These are phyloP conservation scores for Sicyos edulis DNA, from an alignment of 306 rosid genomes.

Conservation along the genomic window DNA sequence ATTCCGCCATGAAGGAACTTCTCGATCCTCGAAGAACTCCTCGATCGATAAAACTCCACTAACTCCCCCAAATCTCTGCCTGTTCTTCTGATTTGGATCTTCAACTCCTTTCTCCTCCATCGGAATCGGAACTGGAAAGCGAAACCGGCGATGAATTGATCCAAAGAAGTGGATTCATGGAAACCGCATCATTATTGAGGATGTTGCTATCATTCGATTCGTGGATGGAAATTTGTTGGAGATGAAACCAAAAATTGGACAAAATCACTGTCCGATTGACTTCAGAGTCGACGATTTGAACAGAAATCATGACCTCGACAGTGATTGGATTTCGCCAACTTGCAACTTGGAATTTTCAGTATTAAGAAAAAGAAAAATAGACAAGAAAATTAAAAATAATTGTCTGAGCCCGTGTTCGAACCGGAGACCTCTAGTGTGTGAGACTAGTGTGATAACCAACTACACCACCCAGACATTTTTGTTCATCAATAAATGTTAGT, in stretches of 20 bases:
- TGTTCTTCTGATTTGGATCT: conserved; percentile 26
- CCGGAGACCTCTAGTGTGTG: no score
- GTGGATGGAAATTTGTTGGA: not conserved
- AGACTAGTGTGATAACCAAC: no score
- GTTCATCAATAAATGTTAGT: no score
- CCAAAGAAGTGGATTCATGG: not conserved
- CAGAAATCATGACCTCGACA: conserved; percentile 9
- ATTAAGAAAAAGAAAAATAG: no score
- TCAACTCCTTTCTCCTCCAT: conserved; percentile 14
- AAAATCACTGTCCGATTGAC: conserved; percentile 5
- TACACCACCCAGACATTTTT: no score
- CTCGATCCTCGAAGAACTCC: conserved; percentile 24
- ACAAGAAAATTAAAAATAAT: no score
- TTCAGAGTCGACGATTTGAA: not conserved
- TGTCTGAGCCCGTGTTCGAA: no score
- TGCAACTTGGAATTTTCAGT: not conserved
- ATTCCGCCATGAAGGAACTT: conserved; percentile 31
- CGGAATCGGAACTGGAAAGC: conserved; percentile 7
- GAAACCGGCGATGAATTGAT: not conserved
- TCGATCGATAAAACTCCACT: conserved; percentile 24
- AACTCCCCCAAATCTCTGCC: not conserved
- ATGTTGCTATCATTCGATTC: conserved; percentile 11
- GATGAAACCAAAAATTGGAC: not conserved
- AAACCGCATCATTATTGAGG: conserved; percentile 2
- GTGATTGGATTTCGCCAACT: conserved; percentile 4